Conservation (phyloP, 371 early-diverging fungal species). For the Syncephalastrum sp. region DNA sequence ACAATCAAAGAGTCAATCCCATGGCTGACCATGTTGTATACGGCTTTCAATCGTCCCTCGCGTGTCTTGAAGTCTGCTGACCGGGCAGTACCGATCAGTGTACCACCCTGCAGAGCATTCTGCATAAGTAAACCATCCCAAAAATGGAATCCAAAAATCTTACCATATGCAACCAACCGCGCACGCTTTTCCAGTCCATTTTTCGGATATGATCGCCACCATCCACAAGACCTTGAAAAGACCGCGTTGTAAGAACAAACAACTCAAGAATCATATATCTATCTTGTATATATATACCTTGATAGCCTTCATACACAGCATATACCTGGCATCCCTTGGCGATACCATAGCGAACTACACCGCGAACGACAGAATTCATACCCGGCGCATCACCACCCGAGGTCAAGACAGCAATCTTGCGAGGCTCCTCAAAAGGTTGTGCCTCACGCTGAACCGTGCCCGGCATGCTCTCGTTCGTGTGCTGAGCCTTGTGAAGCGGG, state of each 20-base stretch:
- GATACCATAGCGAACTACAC: slow-evolving; percentile 90
- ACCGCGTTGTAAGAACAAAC: not conserved
- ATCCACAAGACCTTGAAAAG: slow-evolving; percentile 75
- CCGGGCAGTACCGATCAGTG: slow-evolving; percentile 96
- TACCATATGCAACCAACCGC: slow-evolving; percentile 77
- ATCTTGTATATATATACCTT: slow-evolving; percentile 56
- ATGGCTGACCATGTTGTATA: slow-evolving; percentile 82
- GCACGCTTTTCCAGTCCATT: slow-evolving; percentile 91
- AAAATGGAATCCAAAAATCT: slow-evolving; percentile 66
- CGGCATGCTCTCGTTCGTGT: slow-evolving; percentile 1
- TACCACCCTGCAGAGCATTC: slow-evolving; percentile 77
- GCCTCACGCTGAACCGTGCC: not conserved
- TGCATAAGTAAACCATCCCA: not conserved
- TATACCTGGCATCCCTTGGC: slow-evolving; percentile 84
- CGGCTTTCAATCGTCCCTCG: slow-evolving; percentile 89
- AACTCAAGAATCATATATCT: slow-evolving; percentile 3
- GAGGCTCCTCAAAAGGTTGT: slow-evolving; percentile 3
- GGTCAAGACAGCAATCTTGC: slow-evolving; percentile 90
- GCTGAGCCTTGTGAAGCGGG: slow-evolving; percentile 1
- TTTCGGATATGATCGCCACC: slow-evolving; percentile 89
- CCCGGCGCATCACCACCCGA: slow-evolving; percentile 99
- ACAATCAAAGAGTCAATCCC: slow-evolving; percentile 97
- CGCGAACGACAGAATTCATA: slow-evolving; percentile 98
- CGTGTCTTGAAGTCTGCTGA: slow-evolving; percentile 85
- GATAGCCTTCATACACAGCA: slow-evolving; percentile 96